Conservation (phyloP, 306 rosid species). For the Glycine soja region DNA sequence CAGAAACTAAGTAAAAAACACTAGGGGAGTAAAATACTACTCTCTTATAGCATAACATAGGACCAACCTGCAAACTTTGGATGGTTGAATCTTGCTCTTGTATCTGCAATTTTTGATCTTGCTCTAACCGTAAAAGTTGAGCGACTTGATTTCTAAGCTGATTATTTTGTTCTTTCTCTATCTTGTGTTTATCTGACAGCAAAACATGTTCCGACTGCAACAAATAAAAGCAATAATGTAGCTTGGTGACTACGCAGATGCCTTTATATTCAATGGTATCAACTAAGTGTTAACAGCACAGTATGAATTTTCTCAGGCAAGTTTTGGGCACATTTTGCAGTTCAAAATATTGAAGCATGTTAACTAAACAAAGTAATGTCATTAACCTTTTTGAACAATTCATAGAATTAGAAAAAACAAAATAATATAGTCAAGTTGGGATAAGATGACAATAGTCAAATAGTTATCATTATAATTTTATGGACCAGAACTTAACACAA, state of each 20-base stretch:
- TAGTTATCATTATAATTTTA: not conserved
- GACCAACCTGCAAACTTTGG: slow-evolving; percentile 80
- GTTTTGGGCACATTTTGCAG: slow-evolving; percentile 8
- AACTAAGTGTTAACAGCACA: slow-evolving; percentile 28
- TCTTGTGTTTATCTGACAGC: slow-evolving; percentile 77
- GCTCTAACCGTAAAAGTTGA: slow-evolving; percentile 84
- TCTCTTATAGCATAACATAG: slow-evolving; percentile 53
- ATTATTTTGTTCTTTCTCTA: slow-evolving; percentile 87
- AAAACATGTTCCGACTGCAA: slow-evolving; percentile 86
- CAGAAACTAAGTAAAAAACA: no score
- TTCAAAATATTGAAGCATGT: slow-evolving; percentile 13
- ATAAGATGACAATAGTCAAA: slow-evolving; percentile 20
- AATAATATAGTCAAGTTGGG: slow-evolving; percentile 21
- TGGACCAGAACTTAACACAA: not conserved
- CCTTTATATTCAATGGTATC: slow-evolving; percentile 32
- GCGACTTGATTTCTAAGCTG: slow-evolving; percentile 93
- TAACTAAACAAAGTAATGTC: slow-evolving; percentile 27
- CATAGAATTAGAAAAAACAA: not conserved
- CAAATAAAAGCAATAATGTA: slow-evolving; percentile 46
- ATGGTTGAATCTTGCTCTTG: slow-evolving; percentile 80
- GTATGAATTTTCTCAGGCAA: slow-evolving; percentile 1
- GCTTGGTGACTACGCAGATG: slow-evolving; percentile 44
- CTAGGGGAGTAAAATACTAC: no score
- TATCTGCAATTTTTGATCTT: slow-evolving; percentile 81
- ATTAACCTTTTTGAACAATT: slow-evolving; percentile 17